phyloP scores from a whole-genome alignment of 331 rosid species.

The Quercus tomentella region DNA sequence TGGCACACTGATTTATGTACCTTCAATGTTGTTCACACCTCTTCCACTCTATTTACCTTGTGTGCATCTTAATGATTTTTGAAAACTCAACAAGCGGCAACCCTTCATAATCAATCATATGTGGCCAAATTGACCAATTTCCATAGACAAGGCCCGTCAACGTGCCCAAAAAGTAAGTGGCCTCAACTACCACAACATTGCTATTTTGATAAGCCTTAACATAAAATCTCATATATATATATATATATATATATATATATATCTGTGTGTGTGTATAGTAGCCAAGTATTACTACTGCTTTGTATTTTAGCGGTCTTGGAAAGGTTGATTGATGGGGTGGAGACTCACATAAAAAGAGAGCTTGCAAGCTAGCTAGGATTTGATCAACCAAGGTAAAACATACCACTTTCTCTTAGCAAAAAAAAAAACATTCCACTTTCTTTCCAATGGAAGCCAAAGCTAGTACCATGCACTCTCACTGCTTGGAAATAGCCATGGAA shows the following conservation, averaged over 20 bases:
- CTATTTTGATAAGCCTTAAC: neutral
- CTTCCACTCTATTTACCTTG: neutral
- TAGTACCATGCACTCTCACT: slow-evolving; percentile 29
- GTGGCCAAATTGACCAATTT: neutral
- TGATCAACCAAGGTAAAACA: slow-evolving; percentile 8
- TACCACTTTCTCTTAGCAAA: neutral
- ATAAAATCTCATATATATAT: neutral
- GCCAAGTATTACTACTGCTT: slow-evolving; percentile 5
- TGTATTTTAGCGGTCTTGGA: slow-evolving; percentile 43
- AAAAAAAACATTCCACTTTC: neutral
- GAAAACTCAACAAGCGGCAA: neutral
- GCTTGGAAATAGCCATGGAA: slow-evolving; percentile 49
- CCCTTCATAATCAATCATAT: neutral
- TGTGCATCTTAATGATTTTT: neutral
- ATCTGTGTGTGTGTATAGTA: neutral
- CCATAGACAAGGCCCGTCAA: neutral
- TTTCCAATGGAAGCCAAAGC: slow-evolving; percentile 39
- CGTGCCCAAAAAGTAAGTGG: neutral
- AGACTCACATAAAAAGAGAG: slow-evolving; percentile 11
- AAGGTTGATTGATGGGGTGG: slow-evolving; percentile 26
- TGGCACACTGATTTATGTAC: slow-evolving; percentile 26
- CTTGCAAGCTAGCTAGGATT: neutral
- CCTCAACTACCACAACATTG: neutral
- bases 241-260: fast-evolving
- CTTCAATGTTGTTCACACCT: neutral